A percentile compares a stretch with the other conserved stretches of the same genome.
Conservation (phyloP, 2,329 filamentous ascomycete species). For the Rutstroemia sp. region DNA sequence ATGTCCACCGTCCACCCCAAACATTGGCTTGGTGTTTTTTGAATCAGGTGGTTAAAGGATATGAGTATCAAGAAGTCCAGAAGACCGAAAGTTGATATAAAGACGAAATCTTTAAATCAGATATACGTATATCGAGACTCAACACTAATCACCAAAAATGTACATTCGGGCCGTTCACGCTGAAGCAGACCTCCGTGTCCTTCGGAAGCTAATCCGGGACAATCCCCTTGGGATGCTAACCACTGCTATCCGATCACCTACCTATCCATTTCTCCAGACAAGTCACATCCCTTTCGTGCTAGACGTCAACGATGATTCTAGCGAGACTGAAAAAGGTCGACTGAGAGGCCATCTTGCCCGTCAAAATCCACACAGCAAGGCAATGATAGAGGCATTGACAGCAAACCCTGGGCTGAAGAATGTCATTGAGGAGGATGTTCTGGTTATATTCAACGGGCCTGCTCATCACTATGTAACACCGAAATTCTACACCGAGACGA, state of each 20-base stretch:
- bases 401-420: conserved; percentile 11
- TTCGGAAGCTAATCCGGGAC: conserved; percentile 36
- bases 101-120: too few species aligned
- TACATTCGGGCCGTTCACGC: too few species aligned
- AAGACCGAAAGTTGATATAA: too few species aligned
- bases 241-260: conserved; percentile 42
- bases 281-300: not conserved
- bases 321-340: conserved; percentile 5
- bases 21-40: too few species aligned
- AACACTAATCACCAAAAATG: too few species aligned
- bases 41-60: too few species aligned
- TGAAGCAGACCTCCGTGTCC: too few species aligned
- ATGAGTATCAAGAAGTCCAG: too few species aligned
- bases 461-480: conserved; percentile 60
- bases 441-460: conserved; percentile 53
- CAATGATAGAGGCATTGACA: conserved; percentile 42
- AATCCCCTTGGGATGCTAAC: conserved; percentile 57
- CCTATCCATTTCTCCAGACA: not conserved
- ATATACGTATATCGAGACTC: too few species aligned
- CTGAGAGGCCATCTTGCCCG: conserved; percentile 57
- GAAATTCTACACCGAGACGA: conserved; percentile 60
- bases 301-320: not conserved
- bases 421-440: conserved; percentile 44
- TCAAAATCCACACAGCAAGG: conserved; percentile 56
- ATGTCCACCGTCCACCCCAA: too few species aligned